Base-by-base conservation (phyloP, 805 yeast genomes). In the Myxozyma neglecta region DNA sequence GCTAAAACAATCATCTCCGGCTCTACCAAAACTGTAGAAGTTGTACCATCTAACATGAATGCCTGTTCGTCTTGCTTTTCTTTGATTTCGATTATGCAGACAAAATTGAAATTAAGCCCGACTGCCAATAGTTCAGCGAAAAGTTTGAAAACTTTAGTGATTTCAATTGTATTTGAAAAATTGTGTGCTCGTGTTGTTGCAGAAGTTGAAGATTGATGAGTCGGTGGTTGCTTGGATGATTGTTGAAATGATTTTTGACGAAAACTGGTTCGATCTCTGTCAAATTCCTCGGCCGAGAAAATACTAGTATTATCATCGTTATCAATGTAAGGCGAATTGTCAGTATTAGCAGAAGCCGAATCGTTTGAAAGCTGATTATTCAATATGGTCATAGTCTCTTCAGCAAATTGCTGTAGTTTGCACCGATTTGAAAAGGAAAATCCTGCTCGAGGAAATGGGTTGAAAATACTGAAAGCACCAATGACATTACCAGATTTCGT, bases 401-500 rank as follows among this genome's bases (percentile, higher is more conserved):
- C 55, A 3, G 67, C 62, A 37, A 37, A 62, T 39, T 55, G 44
- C 32, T 51, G 58, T 45, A 63, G 42, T 13, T 39, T 37, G 8
- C 48, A 16, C 24, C 57, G 42, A 13, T 37, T 40, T 9, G 32
- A 20, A 13, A 29, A 11, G n/a, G 44, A 35, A 20, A 63, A 57
- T 14, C 42, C 56, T 5, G 35, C 10, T 24, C 62, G 61, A 16
- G 66, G 62, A 29, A 43, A 29, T 4, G 24, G 16, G 20, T 57
- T 61, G 18, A 50, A 57, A 20, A 63, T 40, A 18, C 62, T 57
- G 34, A 63, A 54, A 4, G 67, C 66, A 2, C 67, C 67, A 36
- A 63, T 52, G 18, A 35, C 50, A 1, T 18, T 53, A 11, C 58
- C 66, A 16, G 32, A 20, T 10, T 34, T 32, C n/a, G 63, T 32